A percentile compares a stretch with the other conserved stretches of the same genome.
Evolutionary conservation across 345 rosid genomes (phyloP).

Genomic region (Linum lewisii): DNA sequence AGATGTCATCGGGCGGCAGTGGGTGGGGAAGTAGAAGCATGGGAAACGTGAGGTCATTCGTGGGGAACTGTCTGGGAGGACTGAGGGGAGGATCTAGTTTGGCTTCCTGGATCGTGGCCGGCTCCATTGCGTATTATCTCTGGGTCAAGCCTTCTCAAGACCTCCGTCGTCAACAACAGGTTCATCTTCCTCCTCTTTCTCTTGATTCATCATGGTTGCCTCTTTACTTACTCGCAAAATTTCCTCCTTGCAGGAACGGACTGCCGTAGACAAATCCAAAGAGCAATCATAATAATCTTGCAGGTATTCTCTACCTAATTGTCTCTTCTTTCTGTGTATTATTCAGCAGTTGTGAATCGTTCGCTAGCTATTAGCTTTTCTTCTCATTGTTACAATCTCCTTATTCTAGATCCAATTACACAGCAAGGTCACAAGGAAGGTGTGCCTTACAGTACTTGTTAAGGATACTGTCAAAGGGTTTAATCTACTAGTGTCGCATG

Average conservation of each 20-base stretch:
- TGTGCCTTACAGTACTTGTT: too few relatives aligned
- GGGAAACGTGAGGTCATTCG: constrained; percentile 60
- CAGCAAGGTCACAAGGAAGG: too few relatives aligned
- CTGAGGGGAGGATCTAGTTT: constrained; percentile 59
- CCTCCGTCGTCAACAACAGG: constrained; percentile 76
- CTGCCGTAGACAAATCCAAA: background rate
- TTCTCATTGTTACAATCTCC: too few relatives aligned
- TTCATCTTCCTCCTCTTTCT: constrained; percentile 5
- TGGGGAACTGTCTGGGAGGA: constrained; percentile 81
- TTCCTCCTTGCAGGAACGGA: background rate
- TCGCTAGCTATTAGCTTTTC: too few relatives aligned
- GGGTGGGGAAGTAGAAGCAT: constrained; percentile 44
- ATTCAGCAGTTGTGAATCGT: too few relatives aligned
- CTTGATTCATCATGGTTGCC: too few relatives aligned
- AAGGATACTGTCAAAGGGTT: too few relatives aligned
- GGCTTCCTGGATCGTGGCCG: constrained; percentile 91
- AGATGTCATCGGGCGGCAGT: constrained; percentile 35
- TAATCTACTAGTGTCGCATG: too few relatives aligned
- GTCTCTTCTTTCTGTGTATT: too few relatives aligned
- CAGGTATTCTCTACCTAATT: too few relatives aligned
- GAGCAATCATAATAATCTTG: background rate
- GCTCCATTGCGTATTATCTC: constrained; percentile 81
- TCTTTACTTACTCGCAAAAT: too few relatives aligned
- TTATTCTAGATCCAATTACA: too few relatives aligned
- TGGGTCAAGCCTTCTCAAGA: constrained; percentile 94